Conservation (phyloP, 225 moss, liverwort and hornwort species). For the Neckera pumila region DNA sequence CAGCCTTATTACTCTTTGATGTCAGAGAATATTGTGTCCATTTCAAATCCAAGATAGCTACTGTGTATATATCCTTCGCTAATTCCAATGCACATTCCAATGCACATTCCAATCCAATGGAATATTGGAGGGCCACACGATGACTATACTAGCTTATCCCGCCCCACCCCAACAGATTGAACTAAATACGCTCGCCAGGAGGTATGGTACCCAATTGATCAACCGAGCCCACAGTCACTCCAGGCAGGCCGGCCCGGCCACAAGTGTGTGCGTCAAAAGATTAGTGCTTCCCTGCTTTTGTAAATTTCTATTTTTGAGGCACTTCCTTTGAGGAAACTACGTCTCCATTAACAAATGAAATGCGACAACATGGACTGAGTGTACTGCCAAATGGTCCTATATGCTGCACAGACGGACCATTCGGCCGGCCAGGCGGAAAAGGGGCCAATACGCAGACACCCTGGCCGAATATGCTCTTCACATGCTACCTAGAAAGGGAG, state of each 20-base stretch:
- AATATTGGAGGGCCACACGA: background rate
- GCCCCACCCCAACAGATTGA: background rate
- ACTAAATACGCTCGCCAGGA: background rate
- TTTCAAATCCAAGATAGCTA: background rate
- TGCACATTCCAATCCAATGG: no score
- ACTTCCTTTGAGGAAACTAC: background rate
- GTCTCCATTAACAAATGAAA: background rate
- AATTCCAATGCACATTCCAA: background rate
- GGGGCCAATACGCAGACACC: background rate
- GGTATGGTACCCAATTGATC: background rate
- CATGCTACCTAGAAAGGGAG: background rate
- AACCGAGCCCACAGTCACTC: background rate
- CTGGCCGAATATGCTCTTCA: background rate
- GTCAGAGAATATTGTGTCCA: background rate
- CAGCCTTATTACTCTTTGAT: background rate
- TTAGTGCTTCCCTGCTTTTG: background rate
- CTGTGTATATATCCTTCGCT: background rate
- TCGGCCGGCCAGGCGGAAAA: background rate
- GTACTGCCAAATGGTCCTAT: background rate
- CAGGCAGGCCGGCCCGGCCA: background rate
- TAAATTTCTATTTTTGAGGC: background rate
- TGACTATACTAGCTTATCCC: background rate
- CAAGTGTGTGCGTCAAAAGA: background rate
- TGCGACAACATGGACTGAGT: background rate
- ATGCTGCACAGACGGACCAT: background rate